A percentile compares a stretch with the other conserved stretches of the same genome.
These are phyloP conservation scores for Pichia sp. DNA, from an alignment of 1,139 yeast species.

Conservation along the genomic window DNA sequence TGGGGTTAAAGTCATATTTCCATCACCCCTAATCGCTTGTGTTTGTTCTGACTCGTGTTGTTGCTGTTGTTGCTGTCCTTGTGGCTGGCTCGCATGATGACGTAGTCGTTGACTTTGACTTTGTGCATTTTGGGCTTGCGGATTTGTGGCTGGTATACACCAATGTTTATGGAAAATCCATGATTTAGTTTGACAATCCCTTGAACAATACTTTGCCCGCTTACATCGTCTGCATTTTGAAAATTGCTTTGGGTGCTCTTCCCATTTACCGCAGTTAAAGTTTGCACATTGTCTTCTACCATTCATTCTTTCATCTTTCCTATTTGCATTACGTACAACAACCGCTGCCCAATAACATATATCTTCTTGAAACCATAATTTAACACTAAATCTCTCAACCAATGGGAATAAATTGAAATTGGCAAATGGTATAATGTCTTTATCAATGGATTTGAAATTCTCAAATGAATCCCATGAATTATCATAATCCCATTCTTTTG, in stretches of 20 bases:
- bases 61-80: not conserved
- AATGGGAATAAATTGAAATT: conserved; percentile 74
- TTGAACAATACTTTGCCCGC: conserved; percentile 88
- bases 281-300: conserved; percentile 95
- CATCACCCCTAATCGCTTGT: not conserved
- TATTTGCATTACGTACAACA: conserved; percentile 89
- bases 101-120: not conserved
- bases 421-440: conserved; percentile 45
- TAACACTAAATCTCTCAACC: conserved; percentile 84
- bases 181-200: conserved; percentile 85
- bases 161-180: conserved; percentile 94
- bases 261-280: conserved; percentile 95
- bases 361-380: conserved; percentile 57
- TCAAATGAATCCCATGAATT: conserved; percentile 49
- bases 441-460: conserved; percentile 39
- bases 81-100: not conserved
- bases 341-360: conserved; percentile 97
- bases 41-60: not conserved
- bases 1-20: not conserved
- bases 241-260: conserved; percentile 79
- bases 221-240: conserved; percentile 93
- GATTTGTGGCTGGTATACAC: conserved; percentile 45
- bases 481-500: conserved; percentile 50
- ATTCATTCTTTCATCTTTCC: conserved; percentile 78
- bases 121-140: not conserved